Base-by-base conservation (phyloP, 768 basidiomycete genomes). In the Leucocoprinus sp. region DNA sequence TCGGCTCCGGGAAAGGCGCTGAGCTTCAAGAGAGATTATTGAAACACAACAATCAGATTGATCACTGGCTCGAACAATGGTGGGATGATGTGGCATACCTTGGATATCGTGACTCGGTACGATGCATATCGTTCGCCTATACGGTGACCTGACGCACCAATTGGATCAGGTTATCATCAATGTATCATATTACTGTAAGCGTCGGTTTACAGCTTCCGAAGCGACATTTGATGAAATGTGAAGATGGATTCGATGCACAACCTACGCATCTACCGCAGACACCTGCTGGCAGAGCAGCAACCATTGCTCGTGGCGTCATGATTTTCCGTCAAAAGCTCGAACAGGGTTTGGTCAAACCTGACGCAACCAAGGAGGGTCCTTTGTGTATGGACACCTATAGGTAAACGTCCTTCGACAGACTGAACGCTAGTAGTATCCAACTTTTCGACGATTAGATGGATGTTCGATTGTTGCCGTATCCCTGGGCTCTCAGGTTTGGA, bases 51-150 rank as follows among this genome's bases (percentile, higher is more conserved):
- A 65, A 64, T 19, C 71, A 74, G 49, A 74, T 67, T 36, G 68
- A 72, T 28, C 85, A 90, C 55, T 97, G 93, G 93, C 68, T 97
- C 19, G 87, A 90, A 54, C 77, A 87, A 48, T 96, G 93, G 91
- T 97, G 93, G 93, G 92, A 97, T 59, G 82, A 89, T 52, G 61
- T 58, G 12, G 88, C 69, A 0, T 97, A 96, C 57, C 70, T 93
- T 55, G 74, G 78, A 4, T 97, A 93, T 60, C 69, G 93, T 42
- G 93, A 93, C 54, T 82, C 89, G 40, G 88, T 87, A 53, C 42
- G 80, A 57, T 8, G 43, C 23, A 14, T 0, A 23, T 15, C 31
- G 8, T 42, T 28, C 27, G 2, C 42, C 33, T 18, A 19, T 35
- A 49, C 50, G 36, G 52, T 37, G n/a, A 26, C 12, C 18, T 14